A percentile compares a stretch with the other conserved stretches of the same genome.
Evolutionary conservation across 2,329 filamentous ascomycete species (phyloP).

Genomic region (Neofusicoccum cordaticola): DNA sequence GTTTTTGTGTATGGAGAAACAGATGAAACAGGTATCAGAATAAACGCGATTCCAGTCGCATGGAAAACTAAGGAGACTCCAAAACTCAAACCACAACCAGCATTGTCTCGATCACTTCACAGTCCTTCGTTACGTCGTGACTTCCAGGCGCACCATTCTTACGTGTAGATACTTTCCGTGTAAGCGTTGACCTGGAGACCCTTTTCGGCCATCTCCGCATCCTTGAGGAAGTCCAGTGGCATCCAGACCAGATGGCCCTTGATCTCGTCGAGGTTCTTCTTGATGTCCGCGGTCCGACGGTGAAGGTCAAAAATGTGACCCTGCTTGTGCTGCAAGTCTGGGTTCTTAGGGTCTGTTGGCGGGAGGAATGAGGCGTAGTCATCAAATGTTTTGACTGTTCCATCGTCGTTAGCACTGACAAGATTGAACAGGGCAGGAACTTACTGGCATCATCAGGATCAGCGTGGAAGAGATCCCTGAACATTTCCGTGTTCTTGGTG

Average conservation of each 20-base stretch:
- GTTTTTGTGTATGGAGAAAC: neutral
- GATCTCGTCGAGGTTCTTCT: constrained; percentile 72
- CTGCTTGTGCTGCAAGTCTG: constrained; percentile 62
- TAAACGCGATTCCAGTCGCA: neutral
- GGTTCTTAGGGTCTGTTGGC: constrained; percentile 44
- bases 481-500: constrained; percentile 69
- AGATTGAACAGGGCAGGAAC: constrained; percentile 36
- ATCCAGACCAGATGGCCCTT: constrained; percentile 93
- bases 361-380: constrained; percentile 82
- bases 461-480: constrained; percentile 77
- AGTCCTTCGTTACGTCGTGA: neutral
- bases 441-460: constrained; percentile 78
- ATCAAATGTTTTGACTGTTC: constrained; percentile 70
- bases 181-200: constrained; percentile 81
- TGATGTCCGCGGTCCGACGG: constrained; percentile 61
- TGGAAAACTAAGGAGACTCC: neutral
- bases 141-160: neutral
- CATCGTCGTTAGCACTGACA: constrained; percentile 35
- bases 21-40: neutral
- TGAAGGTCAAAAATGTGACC: constrained; percentile 86
- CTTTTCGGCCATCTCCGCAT: constrained; percentile 85
- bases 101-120: neutral
- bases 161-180: constrained; percentile 86
- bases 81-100: neutral
- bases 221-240: constrained; percentile 81